These are phyloP conservation scores for Rhododendron mucronatum DNA, from an alignment of 148 eudicot genomes.

Conservation along the genomic window DNA sequence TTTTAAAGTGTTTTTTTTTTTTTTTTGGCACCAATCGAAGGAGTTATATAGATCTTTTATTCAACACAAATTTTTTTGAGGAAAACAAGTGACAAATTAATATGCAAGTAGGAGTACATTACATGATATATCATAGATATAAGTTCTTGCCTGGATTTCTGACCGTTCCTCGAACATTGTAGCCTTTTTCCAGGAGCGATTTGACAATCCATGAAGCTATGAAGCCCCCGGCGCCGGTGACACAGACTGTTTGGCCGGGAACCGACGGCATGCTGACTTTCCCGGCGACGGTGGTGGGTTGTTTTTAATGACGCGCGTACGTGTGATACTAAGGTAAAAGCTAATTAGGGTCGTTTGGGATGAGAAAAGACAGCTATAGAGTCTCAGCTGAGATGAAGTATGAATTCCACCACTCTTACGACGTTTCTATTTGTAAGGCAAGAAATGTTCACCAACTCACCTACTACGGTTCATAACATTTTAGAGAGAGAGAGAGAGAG, in stretches of 20 bases:
- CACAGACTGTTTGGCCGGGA: constrained; percentile 56
- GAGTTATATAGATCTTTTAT: no score
- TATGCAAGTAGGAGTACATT: no score
- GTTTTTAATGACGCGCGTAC: not conserved
- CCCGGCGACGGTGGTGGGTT: not conserved
- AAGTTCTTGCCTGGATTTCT: constrained; percentile 66
- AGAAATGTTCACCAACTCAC: not conserved
- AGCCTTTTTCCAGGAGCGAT: constrained; percentile 68
- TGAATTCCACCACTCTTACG: not conserved
- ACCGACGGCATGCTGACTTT: constrained; percentile 25
- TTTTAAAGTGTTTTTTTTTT: no score
- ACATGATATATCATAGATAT: no score
- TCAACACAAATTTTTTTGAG: no score
- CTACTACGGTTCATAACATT: not conserved
- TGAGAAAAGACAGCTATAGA: not conserved
- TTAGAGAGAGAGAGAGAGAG: not conserved
- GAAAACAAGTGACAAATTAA: no score
- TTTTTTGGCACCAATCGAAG: no score
- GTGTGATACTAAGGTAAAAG: not conserved
- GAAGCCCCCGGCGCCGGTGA: constrained; percentile 95
- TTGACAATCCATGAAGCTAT: constrained; percentile 93
- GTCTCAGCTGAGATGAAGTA: not conserved
- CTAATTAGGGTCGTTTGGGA: not conserved
- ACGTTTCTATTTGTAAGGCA: not conserved
- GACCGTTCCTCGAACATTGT: constrained; percentile 74